Evolutionary conservation across 2,329 filamentous ascomycete species (phyloP).

Genomic region (Claviceps spartinae): DNA sequence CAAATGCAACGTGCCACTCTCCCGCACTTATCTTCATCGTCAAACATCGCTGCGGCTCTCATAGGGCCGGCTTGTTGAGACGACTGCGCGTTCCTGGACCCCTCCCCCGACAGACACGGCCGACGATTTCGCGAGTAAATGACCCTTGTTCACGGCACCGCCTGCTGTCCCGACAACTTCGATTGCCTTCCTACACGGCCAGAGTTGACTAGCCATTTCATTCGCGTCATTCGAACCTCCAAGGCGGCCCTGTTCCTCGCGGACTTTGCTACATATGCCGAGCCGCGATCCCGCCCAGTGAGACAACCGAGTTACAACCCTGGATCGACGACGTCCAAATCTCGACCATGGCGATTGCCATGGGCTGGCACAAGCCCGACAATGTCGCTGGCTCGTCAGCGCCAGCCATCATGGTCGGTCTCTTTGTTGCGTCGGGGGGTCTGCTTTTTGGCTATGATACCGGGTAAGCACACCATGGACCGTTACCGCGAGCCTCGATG

Average conservation of each 20-base stretch:
- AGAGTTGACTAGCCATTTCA: neutral
- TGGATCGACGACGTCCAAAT: conserved; percentile 36
- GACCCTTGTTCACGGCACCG: neutral
- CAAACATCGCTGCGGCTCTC: neutral
- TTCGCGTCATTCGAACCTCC: neutral
- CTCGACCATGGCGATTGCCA: conserved; percentile 50
- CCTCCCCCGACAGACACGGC: neutral
- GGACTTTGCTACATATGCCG: neutral
- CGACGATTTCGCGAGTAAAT: neutral
- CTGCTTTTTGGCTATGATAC: conserved; percentile 59
- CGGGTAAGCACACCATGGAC: conserved; percentile 33
- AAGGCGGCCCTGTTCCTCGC: neutral
- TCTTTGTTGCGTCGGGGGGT: conserved; percentile 57
- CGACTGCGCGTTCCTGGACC: neutral
- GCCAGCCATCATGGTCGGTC: conserved; percentile 57
- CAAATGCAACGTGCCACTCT: neutral
- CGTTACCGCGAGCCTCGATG: neutral
- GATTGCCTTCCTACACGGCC: neutral
- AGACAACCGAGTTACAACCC: conserved; percentile 11
- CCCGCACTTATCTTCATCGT: neutral
- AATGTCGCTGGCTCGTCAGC: conserved; percentile 61
- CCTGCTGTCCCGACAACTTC: neutral
- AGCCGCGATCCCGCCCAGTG: neutral
- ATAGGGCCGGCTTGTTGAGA: too few species aligned
- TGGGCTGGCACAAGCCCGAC: conserved; percentile 62